phyloP scores from a whole-genome alignment of 2,329 filamentous ascomycete species.

The Colletotrichum sp. region DNA sequence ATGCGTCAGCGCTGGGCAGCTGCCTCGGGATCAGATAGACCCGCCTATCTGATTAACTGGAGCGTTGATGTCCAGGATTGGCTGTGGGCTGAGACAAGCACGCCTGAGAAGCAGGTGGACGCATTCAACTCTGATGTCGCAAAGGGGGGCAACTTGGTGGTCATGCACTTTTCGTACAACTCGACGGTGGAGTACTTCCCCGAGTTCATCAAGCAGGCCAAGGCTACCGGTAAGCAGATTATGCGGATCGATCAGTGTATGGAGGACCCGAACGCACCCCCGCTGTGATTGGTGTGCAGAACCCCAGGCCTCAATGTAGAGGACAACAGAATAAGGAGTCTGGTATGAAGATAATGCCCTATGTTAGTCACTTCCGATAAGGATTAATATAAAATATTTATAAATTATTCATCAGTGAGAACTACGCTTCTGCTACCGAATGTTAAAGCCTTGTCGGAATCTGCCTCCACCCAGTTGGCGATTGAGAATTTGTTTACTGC shows the following conservation, averaged over 20 bases:
- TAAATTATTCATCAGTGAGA: background rate
- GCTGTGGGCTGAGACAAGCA: conserved; percentile 66
- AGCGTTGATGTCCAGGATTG: conserved; percentile 75
- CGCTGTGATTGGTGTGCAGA: conserved; percentile 25
- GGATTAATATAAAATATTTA: background rate
- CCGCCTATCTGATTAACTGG: conserved; percentile 67
- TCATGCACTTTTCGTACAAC: conserved; percentile 73
- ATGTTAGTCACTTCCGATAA: background rate
- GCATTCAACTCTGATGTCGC: conserved; percentile 68
- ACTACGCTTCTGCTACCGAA: background rate
- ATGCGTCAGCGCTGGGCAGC: conserved; percentile 67
- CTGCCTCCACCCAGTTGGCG: background rate
- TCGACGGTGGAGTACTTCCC: conserved; percentile 68
- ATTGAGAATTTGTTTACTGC: background rate
- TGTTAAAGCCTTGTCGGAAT: background rate
- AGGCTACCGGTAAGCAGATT: conserved; percentile 65
- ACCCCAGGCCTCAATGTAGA: background rate
- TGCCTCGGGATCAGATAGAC: conserved; percentile 52
- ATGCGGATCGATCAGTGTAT: conserved; percentile 73
- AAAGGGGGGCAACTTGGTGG: conserved; percentile 67
- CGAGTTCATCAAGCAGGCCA: conserved; percentile 70
- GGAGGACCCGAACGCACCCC: conserved; percentile 64
- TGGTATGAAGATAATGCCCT: background rate
- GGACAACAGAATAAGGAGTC: background rate
- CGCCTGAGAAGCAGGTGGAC: conserved; percentile 70